Evolutionary conservation across 78 protist species (phyloP).

Genomic region (Dictyostelium firmibasis): DNA sequence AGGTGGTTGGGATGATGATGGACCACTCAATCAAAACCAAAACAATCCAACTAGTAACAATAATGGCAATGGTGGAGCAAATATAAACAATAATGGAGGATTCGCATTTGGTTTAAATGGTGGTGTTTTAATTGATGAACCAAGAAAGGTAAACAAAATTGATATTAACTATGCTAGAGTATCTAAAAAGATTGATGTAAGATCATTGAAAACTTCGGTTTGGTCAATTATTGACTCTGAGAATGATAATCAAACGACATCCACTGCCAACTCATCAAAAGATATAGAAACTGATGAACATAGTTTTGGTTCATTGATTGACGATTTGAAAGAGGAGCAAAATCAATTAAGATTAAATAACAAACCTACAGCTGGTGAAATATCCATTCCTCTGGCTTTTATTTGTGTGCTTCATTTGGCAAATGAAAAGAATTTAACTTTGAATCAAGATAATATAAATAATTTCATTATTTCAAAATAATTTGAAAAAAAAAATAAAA

Average conservation of each 20-base stretch:
- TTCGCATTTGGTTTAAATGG: constrained; percentile 10
- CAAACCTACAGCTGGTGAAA: constrained; percentile 51
- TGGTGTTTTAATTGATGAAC: constrained; percentile 47
- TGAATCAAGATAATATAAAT: constrained; percentile 21
- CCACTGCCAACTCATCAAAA: neutral
- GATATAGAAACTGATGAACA: neutral
- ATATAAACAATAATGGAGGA: neutral
- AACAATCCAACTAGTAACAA: neutral
- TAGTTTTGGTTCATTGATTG: constrained; percentile 11
- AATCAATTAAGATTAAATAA: neutral
- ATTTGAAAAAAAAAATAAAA: neutral
- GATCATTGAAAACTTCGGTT: constrained; percentile 16
- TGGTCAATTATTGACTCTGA: constrained; percentile 34
- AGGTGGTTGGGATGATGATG: neutral
- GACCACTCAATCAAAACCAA: constrained; percentile 1
- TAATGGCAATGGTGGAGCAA: neutral
- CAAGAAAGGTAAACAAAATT: constrained; percentile 20
- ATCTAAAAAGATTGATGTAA: constrained; percentile 78
- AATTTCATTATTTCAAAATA: constrained; percentile 16
- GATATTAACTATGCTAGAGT: constrained; percentile 38
- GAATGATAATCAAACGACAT: neutral
- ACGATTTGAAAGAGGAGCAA: constrained; percentile 4
- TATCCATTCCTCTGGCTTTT: constrained; percentile 85
- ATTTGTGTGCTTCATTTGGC: constrained; percentile 96
- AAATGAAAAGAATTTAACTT: constrained; percentile 91